Conservation (phyloP, 2,329 filamentous ascomycete genomes). For the Cladosporium colombiae region DNA sequence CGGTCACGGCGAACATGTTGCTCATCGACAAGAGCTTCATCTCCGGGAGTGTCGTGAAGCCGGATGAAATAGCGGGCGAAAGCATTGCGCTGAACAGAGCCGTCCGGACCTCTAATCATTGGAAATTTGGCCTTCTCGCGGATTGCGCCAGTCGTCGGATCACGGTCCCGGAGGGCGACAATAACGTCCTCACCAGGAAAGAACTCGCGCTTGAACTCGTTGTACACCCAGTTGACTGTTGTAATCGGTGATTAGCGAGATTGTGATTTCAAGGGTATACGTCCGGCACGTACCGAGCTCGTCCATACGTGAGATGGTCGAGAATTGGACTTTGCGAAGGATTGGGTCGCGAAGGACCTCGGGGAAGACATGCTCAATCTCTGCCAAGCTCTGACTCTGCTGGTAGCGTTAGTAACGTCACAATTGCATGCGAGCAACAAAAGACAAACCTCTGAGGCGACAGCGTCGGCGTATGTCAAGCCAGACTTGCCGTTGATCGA, state of each 20-base stretch:
- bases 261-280: too few relatives aligned
- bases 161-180: constrained; percentile 68
- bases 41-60: constrained; percentile 62
- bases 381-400: constrained; percentile 67
- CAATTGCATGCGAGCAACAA: background rate
- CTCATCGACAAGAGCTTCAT: constrained; percentile 78
- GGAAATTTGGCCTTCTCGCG: constrained; percentile 81
- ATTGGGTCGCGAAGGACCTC: constrained; percentile 89
- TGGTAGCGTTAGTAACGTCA: constrained; percentile 25
- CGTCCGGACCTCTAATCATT: constrained; percentile 62
- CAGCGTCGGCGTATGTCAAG: constrained; percentile 87
- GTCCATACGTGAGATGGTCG: constrained; percentile 84
- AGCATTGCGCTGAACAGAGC: constrained; percentile 64
- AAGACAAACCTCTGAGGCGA: constrained; percentile 46
- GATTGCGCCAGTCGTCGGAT: constrained; percentile 66
- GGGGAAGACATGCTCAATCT: constrained; percentile 89
- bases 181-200: constrained; percentile 85
- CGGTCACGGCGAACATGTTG: constrained; percentile 82
- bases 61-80: constrained; percentile 81
- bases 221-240: constrained; percentile 60
- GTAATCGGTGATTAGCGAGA: background rate
- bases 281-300: constrained; percentile 59
- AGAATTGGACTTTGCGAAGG: constrained; percentile 87
- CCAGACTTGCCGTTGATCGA: constrained; percentile 93
- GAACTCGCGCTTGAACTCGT: constrained; percentile 77